These are phyloP conservation scores for Carex myosuroides DNA, from an alignment of 176 grass and related monocot genomes.

Conservation along the genomic window DNA sequence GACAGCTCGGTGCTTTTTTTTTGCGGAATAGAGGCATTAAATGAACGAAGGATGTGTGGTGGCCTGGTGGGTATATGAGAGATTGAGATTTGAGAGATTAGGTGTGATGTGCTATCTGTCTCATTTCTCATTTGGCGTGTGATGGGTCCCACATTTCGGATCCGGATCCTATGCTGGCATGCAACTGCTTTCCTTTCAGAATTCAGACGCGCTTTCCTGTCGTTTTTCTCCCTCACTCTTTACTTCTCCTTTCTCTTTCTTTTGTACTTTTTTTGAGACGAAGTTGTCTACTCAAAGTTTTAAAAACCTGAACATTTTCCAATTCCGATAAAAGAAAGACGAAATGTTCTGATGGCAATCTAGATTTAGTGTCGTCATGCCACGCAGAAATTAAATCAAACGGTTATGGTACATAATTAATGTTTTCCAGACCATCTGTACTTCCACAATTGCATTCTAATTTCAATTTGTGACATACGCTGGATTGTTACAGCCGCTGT, in stretches of 20 bases:
- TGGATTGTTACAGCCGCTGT: too few relatives aligned
- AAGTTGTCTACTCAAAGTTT: not conserved
- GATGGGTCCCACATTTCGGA: not conserved
- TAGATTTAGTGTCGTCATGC: not conserved
- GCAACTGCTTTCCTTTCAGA: not conserved
- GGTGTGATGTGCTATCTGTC: constrained; percentile 3
- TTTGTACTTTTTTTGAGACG: not conserved
- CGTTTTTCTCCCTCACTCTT: not conserved
- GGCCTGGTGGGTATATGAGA: constrained; percentile 5
- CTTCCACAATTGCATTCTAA: too few relatives aligned
- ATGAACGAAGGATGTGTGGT: constrained; percentile 10
- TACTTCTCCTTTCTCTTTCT: not conserved
- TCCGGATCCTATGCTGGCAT: not conserved
- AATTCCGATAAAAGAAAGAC: not conserved
- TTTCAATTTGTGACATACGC: too few relatives aligned
- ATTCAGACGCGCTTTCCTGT: constrained; percentile 16
- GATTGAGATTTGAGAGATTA: not conserved
- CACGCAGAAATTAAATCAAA: not conserved
- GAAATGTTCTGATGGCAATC: not conserved
- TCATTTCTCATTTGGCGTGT: constrained; percentile 6
- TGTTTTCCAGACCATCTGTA: too few relatives aligned
- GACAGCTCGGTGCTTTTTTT: not conserved
- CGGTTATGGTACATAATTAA: too few relatives aligned
- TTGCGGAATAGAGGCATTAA: constrained; percentile 2
- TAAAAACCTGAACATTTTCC: not conserved